Conservation (phyloP, 768 basidiomycete species). For the Phaeotremella fagi region DNA sequence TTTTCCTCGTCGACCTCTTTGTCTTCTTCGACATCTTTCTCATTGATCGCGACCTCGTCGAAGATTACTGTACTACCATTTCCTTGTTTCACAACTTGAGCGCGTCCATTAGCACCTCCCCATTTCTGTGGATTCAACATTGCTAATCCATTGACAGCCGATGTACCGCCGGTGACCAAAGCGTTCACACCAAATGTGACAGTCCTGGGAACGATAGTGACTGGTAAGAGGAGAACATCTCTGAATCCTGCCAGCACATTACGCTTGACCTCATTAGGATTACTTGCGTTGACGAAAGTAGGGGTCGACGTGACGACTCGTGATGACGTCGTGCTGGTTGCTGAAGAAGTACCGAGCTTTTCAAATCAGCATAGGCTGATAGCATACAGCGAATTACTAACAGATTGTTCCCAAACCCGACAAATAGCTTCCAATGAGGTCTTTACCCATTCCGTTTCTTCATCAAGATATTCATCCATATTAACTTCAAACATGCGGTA, state of each 20-base stretch:
- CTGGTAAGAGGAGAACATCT: constrained; percentile 80
- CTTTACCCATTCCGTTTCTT: constrained; percentile 81
- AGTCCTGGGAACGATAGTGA: constrained; percentile 88
- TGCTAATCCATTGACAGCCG: constrained; percentile 74
- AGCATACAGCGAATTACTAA: constrained; percentile 6
- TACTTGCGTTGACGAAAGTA: constrained; percentile 75
- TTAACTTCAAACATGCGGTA: constrained; percentile 92
- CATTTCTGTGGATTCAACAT: constrained; percentile 89
- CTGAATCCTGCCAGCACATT: constrained; percentile 90
- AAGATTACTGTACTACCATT: constrained; percentile 23
- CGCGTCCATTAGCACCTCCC: constrained; percentile 53
- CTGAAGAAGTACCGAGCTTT: constrained; percentile 6
- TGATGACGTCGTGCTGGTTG: constrained; percentile 8
- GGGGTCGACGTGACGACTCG: constrained; percentile 23
- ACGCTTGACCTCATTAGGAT: constrained; percentile 86
- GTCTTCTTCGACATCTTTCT: constrained; percentile 14
- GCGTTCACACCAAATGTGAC: constrained; percentile 51
- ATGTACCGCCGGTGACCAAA: constrained; percentile 63
- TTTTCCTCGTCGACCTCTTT: constrained; percentile 2
- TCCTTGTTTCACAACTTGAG: constrained; percentile 17
- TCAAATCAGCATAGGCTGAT: constrained; percentile 1
- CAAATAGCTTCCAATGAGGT: constrained; percentile 68
- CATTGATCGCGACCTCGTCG: constrained; percentile 9
- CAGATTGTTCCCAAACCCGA: constrained; percentile 65
- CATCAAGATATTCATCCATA: constrained; percentile 96